Evolutionary conservation across 2,329 filamentous ascomycete genomes (phyloP).

Genomic region (Cladosporium austrohemisphaericum): DNA sequence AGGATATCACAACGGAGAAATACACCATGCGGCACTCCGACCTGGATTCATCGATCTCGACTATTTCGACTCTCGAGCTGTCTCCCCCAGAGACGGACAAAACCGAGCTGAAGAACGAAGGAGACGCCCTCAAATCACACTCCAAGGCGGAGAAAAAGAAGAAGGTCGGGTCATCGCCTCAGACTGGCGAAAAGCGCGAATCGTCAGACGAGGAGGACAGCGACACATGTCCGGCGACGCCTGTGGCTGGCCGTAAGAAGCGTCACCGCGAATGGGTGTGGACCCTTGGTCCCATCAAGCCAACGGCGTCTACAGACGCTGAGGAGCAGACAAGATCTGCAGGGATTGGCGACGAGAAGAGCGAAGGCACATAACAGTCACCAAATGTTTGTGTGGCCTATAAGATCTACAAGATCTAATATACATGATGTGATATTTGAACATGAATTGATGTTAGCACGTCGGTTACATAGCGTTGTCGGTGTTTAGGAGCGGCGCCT

Average conservation of each 20-base stretch:
- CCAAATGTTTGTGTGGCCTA: not conserved
- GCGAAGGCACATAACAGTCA: not conserved
- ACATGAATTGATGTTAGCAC: conserved; percentile 9
- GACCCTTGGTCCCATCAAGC: conserved; percentile 47
- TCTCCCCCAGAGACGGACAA: conserved; percentile 18
- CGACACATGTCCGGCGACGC: conserved; percentile 50
- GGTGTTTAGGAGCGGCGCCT: not conserved
- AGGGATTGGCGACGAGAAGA: conserved; percentile 5
- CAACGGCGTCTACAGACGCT: not conserved
- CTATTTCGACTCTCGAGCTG: conserved; percentile 29
- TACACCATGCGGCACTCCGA: conserved; percentile 57
- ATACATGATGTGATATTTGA: not conserved
- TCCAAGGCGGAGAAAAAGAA: conserved; percentile 1
- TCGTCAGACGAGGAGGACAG: conserved; percentile 48
- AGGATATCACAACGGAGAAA: conserved; percentile 55
- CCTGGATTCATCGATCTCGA: conserved; percentile 40
- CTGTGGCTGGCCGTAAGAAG: conserved; percentile 52
- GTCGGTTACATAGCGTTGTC: not conserved
- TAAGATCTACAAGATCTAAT: not conserved
- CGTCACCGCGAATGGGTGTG: conserved; percentile 55
- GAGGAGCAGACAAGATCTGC: not conserved
- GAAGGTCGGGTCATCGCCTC: conserved; percentile 16
- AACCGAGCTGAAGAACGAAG: conserved; percentile 1
- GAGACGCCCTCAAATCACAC: conserved; percentile 5
- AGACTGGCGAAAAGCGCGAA: conserved; percentile 40